Percentiles rank a stretch among this genome's conserved stretches.
These are phyloP conservation scores for Lagenidium giganteum DNA, from an alignment of 352 stramenopile species.

Conservation along the genomic window DNA sequence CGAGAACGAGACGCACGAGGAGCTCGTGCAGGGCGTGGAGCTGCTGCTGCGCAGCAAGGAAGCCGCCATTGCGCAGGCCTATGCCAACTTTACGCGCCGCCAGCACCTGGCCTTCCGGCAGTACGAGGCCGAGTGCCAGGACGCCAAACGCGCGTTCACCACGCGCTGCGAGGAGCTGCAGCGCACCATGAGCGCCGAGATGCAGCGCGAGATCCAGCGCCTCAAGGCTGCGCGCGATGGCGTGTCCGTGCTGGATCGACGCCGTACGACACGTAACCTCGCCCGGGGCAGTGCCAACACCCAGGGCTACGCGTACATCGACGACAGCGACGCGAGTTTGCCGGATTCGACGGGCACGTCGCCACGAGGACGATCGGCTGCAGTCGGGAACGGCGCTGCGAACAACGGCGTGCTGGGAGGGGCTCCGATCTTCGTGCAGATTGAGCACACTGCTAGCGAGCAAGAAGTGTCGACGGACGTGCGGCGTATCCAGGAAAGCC, in stretches of 20 bases:
- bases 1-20: conserved; percentile 22
- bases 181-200: conserved; percentile 38
- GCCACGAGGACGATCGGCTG: conserved; percentile 10
- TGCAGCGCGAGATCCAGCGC: conserved; percentile 45
- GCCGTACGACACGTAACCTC: conserved; percentile 19
- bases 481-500: too few relatives aligned
- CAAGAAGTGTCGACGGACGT: too few relatives aligned
- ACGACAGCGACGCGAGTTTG: too few relatives aligned
- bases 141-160: conserved; percentile 32
- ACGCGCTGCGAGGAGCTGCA: conserved; percentile 43
- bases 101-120: conserved; percentile 21
- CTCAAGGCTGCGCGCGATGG: conserved; percentile 52
- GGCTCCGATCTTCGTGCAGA: too few relatives aligned
- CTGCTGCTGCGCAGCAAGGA: conserved; percentile 20
- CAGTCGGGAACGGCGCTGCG: too few relatives aligned
- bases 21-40: conserved; percentile 30
- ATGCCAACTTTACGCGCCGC: conserved; percentile 23
- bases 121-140: conserved; percentile 33
- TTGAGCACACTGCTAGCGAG: too few relatives aligned
- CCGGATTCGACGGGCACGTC: conserved; percentile 9
- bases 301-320: conserved; percentile 1
- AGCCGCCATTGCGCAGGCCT: conserved; percentile 19
- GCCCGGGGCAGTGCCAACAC: conserved; percentile 20
- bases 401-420: too few relatives aligned
- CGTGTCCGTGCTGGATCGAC: conserved; percentile 60